phyloP scores from a whole-genome alignment of 768 basidiomycete species.

The Sporobolomyces phaffii region DNA sequence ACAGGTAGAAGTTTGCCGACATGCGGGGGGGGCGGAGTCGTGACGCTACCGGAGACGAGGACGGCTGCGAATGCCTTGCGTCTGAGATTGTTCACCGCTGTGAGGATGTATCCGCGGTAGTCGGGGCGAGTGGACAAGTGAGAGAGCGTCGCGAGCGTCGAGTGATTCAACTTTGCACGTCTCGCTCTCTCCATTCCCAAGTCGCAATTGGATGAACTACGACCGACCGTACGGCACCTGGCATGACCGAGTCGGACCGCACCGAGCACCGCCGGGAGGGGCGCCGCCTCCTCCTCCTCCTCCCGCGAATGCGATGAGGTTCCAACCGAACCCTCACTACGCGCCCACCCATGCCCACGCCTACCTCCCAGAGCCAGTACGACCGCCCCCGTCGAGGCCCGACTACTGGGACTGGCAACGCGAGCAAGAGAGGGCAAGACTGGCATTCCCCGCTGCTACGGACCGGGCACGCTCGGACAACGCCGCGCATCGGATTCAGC shows the following conservation, averaged over 20 bases:
- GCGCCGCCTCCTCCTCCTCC: neutral
- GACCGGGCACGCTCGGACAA: too few species aligned
- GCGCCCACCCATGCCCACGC: neutral
- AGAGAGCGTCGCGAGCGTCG: too few species aligned
- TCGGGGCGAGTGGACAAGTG: too few species aligned
- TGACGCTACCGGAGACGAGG: neutral
- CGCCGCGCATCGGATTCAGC: too few species aligned
- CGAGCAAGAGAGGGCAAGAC: neutral
- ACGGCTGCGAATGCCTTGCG: too few species aligned
- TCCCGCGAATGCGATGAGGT: too few species aligned
- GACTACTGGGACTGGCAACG: neutral
- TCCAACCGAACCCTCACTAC: neutral
- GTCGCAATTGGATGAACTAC: neutral
- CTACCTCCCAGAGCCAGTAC: neutral
- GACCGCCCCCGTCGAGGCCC: neutral
- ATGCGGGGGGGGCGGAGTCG: conserved; percentile 50
- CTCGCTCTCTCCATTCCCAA: neutral
- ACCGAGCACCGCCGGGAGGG: too few species aligned
- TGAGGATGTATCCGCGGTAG: too few species aligned
- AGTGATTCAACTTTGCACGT: too few species aligned
- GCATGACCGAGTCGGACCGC: neutral
- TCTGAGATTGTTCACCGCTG: too few species aligned
- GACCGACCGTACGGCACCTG: neutral
- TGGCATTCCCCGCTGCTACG: too few species aligned
- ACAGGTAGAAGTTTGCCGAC: conserved; percentile 88